Percentiles rank a stretch among this genome's conserved stretches.
phyloP scores from a whole-genome alignment of 208 protist species.

The Porcisia hertigi region DNA sequence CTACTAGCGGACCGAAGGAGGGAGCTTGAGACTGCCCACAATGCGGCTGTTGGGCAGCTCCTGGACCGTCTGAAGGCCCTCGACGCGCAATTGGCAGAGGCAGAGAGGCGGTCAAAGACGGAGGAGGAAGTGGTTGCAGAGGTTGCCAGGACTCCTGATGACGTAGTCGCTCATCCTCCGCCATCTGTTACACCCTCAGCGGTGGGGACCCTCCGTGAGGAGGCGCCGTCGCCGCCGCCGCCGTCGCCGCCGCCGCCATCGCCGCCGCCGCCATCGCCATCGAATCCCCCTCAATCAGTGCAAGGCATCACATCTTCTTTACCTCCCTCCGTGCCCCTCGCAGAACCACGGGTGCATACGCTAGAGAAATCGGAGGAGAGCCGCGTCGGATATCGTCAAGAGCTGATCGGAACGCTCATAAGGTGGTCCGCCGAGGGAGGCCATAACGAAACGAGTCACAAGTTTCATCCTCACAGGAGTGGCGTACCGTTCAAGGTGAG shows the following conservation, averaged over 20 bases:
- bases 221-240: not conserved
- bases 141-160: not conserved
- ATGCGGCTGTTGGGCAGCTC: not conserved
- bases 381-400: not conserved
- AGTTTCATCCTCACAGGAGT: slow-evolving; percentile 16
- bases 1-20: slow-evolving; percentile 1
- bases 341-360: not conserved
- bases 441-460: slow-evolving; percentile 32
- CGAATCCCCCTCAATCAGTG: not conserved
- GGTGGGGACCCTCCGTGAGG: not conserved
- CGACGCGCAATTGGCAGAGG: slow-evolving; percentile 10
- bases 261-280: not conserved
- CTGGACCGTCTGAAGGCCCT: slow-evolving; percentile 7
- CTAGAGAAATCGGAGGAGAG: not conserved
- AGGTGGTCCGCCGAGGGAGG: slow-evolving; percentile 19
- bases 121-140: not conserved
- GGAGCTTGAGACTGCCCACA: slow-evolving; percentile 5
- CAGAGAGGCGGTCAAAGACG: not conserved
- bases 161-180: not conserved
- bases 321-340: not conserved
- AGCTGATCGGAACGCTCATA: slow-evolving; percentile 15
- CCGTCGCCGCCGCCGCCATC: not conserved
- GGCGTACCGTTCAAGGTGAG: slow-evolving; percentile 22
- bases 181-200: not conserved
- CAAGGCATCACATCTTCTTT: not conserved